phyloP scores from a whole-genome alignment of 2,329 filamentous ascomycete genomes.

The Aspergillus tubingensis region DNA sequence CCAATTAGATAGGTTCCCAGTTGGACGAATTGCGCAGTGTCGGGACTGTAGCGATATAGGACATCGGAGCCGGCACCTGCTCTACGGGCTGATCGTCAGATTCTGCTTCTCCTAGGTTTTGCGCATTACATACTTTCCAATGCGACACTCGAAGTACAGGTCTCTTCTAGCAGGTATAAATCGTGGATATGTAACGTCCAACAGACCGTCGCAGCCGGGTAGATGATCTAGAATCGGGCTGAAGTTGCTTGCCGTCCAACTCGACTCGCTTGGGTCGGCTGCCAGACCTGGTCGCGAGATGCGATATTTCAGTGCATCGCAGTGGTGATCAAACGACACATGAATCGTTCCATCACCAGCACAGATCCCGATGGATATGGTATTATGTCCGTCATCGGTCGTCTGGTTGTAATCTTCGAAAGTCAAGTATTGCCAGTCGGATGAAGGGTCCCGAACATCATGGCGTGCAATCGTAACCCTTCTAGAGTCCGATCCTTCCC shows the following conservation, averaged over 20 bases:
- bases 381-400: slow-evolving; percentile 7
- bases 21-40: not conserved
- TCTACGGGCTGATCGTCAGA: not conserved
- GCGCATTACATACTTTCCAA: not conserved
- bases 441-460: not conserved
- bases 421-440: slow-evolving; percentile 3
- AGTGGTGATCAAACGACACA: slow-evolving; percentile 5
- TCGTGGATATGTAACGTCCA: slow-evolving; percentile 2
- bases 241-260: not conserved
- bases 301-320: slow-evolving; percentile 1
- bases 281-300: slow-evolving; percentile 1
- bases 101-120: not conserved
- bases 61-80: slow-evolving; percentile 7
- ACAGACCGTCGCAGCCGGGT: not conserved
- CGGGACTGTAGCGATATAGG: not conserved
- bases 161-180: not conserved
- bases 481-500: not conserved
- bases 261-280: not conserved
- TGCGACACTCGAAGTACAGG: slow-evolving; percentile 2
- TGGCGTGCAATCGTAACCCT: not conserved
- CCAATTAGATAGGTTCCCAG: not conserved
- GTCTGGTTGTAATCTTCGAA: slow-evolving; percentile 1
- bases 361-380: slow-evolving; percentile 1
- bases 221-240: not conserved
- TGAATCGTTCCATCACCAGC: slow-evolving; percentile 2